Evolutionary conservation across 2,329 filamentous ascomycete genomes (phyloP), one percentile per base, ranked within the genome.

Genomic region (Trichoderma hamatum): DNA sequence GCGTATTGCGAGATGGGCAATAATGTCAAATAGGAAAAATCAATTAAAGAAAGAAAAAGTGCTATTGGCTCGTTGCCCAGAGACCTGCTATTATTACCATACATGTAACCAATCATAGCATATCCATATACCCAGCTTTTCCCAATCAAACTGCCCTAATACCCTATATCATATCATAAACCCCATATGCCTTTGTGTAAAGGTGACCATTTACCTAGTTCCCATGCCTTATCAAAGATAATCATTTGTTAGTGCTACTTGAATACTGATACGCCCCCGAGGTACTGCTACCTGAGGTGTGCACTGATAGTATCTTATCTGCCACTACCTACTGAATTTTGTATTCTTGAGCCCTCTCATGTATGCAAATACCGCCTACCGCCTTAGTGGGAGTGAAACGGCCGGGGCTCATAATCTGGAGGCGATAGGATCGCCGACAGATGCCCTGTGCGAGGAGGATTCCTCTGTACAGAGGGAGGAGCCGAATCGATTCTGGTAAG

Each of bases 371-470:
- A 39, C 36, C 14, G 36, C 14, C 36, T 7, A 39, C 14, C 19
- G 36, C 14, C 36, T 43, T 19, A 43, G 16, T 43, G 46, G n/a
- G 14, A 14, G 16, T 21, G 43, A 28, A 52, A 52, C 9, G 60
- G 49, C 24, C 49, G 61, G 3, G 68, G 68, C 3, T 65, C 49
- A 28, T 71, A 70, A 32, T 58, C 72, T 1, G 66, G 24, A 5
- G 69, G 59, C 21, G 64, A 64, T 13, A 72, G 26, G 11, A 73
- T 52, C 6, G 78, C 80, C 13, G 80, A 78, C 60, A 81, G 77
- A 59, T 80, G 79, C 56, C 78, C 79, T 55, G 80, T 75, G 32
- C 77, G 73, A 16, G 76, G 69, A 63, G 71, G 71, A 34, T 75
- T 69, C 68, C 73, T 72, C 71, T 73, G 72, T 69, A 70, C 52